A percentile compares a stretch with the other conserved stretches of the same genome.
Evolutionary conservation across 805 yeast species (phyloP).

Genomic region (Starmerella gropengiesseri): DNA sequence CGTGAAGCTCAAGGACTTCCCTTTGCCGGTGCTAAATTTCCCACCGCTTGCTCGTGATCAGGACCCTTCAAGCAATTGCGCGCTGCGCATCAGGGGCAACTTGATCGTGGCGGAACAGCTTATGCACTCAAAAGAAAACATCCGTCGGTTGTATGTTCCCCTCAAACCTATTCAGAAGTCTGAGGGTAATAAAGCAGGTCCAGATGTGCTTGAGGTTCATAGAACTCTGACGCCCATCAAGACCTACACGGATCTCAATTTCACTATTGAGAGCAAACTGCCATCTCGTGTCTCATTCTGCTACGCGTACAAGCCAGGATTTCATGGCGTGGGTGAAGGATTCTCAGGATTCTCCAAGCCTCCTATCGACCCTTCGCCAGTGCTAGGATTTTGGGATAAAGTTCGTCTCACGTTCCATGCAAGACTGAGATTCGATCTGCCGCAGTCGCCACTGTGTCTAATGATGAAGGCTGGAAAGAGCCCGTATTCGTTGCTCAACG

Average conservation of each 20-base stretch:
- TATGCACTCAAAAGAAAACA: conserved; percentile 38
- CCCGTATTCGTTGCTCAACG: conserved; percentile 62
- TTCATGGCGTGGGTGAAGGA: conserved; percentile 65
- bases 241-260: conserved; percentile 49
- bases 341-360: conserved; percentile 82
- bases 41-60: conserved; percentile 40
- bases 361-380: conserved; percentile 74
- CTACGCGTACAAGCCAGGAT: conserved; percentile 68
- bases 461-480: conserved; percentile 57
- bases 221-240: conserved; percentile 70
- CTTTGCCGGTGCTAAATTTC: conserved; percentile 66
- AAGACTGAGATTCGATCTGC: conserved; percentile 42
- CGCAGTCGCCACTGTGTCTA: conserved; percentile 34
- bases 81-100: conserved; percentile 45
- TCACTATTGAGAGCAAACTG: conserved; percentile 42
- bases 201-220: conserved; percentile 51
- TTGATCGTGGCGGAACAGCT: conserved; percentile 59
- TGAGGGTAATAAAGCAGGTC: conserved; percentile 31
- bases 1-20: conserved; percentile 57
- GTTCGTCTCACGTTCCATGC: conserved; percentile 70
- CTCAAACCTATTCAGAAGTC: conserved; percentile 38
- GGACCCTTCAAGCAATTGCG: conserved; percentile 24
- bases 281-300: conserved; percentile 77
- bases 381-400: conserved; percentile 90
- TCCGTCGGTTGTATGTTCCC: conserved; percentile 54